A percentile compares a stretch with the other conserved stretches of the same genome.
These are phyloP conservation scores for Metschnikowia lunata DNA, from an alignment of 805 yeast genomes.

Conservation along the genomic window DNA sequence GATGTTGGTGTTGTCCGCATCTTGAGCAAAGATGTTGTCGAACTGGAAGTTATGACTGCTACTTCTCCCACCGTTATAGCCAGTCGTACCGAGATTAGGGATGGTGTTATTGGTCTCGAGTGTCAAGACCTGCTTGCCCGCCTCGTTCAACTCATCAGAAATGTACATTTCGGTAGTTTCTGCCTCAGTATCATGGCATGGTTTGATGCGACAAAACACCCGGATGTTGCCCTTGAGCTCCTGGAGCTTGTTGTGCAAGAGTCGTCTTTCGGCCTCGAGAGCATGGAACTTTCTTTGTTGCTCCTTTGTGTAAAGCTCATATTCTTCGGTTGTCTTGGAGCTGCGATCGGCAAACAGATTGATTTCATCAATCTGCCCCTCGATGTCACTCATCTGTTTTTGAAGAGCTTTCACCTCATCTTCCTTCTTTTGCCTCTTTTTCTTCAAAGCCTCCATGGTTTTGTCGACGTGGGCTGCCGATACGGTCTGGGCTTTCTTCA, in stretches of 20 bases:
- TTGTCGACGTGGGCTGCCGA: background rate
- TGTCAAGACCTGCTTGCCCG: constrained; percentile 33
- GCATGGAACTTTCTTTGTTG: constrained; percentile 6
- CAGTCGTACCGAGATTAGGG: background rate
- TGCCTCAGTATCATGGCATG: constrained; percentile 28
- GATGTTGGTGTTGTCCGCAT: constrained; percentile 53
- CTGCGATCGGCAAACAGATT: too few relatives aligned
- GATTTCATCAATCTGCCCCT: constrained; percentile 5
- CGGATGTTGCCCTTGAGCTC: constrained; percentile 89
- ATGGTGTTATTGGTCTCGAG: constrained; percentile 6
- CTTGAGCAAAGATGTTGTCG: constrained; percentile 68
- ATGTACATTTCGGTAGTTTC: constrained; percentile 1
- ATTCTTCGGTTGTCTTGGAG: too few relatives aligned
- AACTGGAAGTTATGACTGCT: constrained; percentile 49
- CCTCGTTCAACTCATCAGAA: constrained; percentile 27
- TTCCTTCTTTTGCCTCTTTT: constrained; percentile 9
- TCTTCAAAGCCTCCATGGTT: background rate
- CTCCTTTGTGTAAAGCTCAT: too few relatives aligned
- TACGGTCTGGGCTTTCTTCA: background rate
- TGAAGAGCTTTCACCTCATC: constrained; percentile 7
- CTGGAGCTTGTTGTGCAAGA: constrained; percentile 69
- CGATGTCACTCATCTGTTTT: background rate
- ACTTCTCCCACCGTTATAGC: background rate
- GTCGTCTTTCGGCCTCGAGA: constrained; percentile 56
- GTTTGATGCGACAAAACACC: constrained; percentile 84